Evolutionary conservation across 192 early-diverging fungal genomes (phyloP).

Genomic region (Coemansia sp.): DNA sequence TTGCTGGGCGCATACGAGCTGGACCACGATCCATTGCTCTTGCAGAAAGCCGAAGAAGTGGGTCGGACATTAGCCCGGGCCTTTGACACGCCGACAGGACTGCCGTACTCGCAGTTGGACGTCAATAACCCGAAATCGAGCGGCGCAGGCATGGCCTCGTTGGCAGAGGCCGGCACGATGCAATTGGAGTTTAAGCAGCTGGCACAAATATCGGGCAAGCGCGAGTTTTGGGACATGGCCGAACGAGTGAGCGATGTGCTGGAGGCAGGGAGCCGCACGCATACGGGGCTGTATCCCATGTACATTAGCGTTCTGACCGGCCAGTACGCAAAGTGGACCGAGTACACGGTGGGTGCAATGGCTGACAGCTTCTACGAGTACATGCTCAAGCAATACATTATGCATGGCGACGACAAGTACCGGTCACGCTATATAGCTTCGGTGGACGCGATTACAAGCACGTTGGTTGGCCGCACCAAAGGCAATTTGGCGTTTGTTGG

Average conservation of each 20-base stretch:
- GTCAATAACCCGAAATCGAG: constrained; percentile 12
- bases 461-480: constrained; percentile 19
- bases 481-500: constrained; percentile 21
- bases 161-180: constrained; percentile 77
- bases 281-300: constrained; percentile 77
- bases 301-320: constrained; percentile 43
- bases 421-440: constrained; percentile 67
- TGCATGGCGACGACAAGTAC: constrained; percentile 66
- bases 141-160: constrained; percentile 7
- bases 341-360: constrained; percentile 73
- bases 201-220: constrained; percentile 69
- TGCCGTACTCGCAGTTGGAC: constrained; percentile 69
- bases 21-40: constrained; percentile 61
- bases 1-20: constrained; percentile 79
- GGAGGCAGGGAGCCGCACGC: constrained; percentile 34
- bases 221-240: constrained; percentile 70
- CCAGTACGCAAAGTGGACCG: constrained; percentile 15
- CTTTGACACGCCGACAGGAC: constrained; percentile 64
- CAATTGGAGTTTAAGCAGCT: constrained; percentile 90
- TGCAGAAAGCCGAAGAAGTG: constrained; percentile 73
- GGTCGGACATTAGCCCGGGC: constrained; percentile 71
- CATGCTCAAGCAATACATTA: constrained; percentile 84
- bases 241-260: constrained; percentile 61
- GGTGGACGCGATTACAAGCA: constrained; percentile 61
- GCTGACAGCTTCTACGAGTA: constrained; percentile 98